phyloP scores from a whole-genome alignment of 2,329 filamentous ascomycete genomes.

The Aspergillus sp. region DNA sequence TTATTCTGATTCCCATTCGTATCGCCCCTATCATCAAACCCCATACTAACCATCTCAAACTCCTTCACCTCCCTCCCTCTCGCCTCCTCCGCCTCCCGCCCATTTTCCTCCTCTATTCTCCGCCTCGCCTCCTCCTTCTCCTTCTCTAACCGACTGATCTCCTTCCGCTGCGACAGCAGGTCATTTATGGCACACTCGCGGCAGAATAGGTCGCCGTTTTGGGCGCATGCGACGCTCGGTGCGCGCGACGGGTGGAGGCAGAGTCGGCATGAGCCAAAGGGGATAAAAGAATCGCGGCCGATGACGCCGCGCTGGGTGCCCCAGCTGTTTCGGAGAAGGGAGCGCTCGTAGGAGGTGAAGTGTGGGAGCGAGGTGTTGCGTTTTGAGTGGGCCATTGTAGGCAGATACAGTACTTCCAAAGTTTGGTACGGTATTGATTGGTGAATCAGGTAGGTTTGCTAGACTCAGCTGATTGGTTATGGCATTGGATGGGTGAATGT shows the following conservation, averaged over 20 bases:
- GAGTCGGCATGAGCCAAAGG: constrained; percentile 84
- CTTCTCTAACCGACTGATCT: constrained; percentile 79
- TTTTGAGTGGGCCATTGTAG: constrained; percentile 58
- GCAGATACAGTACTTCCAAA: too few relatives aligned
- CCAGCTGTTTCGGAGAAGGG: constrained; percentile 79
- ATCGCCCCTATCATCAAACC: constrained; percentile 40
- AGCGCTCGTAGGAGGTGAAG: constrained; percentile 90
- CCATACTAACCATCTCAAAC: constrained; percentile 83
- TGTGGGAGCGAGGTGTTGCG: constrained; percentile 89
- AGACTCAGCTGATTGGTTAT: background rate
- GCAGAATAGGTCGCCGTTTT: constrained; percentile 86
- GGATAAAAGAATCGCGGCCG: constrained; percentile 84
- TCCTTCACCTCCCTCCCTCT: constrained; percentile 70
- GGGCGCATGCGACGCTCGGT: constrained; percentile 79
- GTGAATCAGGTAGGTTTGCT: background rate
- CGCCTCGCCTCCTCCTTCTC: constrained; percentile 61
- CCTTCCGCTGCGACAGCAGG: constrained; percentile 85
- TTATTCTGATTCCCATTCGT: constrained; percentile 18
- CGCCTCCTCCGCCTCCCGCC: constrained; percentile 67
- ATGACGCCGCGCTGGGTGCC: constrained; percentile 79
- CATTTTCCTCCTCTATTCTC: constrained; percentile 62
- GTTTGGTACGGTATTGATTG: background rate
- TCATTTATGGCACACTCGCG: constrained; percentile 90
- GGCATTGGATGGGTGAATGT: background rate
- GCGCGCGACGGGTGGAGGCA: constrained; percentile 79